These are phyloP conservation scores for Aspergillus sp. DNA, from an alignment of 2,329 filamentous ascomycete species.

Conservation along the genomic window DNA sequence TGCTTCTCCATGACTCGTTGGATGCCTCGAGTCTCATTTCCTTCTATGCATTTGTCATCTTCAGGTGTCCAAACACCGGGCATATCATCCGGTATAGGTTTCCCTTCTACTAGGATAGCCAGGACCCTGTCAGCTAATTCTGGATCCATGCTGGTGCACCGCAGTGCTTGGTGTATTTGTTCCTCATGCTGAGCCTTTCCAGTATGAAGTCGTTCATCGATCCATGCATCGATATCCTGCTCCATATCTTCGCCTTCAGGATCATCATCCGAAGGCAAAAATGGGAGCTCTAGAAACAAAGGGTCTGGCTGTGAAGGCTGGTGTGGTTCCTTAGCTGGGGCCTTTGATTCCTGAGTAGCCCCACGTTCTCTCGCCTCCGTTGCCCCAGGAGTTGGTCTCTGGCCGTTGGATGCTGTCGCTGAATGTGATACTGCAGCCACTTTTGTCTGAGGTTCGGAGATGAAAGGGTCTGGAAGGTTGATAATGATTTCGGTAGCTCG, in stretches of 20 bases:
- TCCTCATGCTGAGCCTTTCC: constrained; percentile 32
- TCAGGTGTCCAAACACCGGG: constrained; percentile 51
- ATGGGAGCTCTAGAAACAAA: constrained; percentile 34
- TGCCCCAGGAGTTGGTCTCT: neutral
- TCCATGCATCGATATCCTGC: constrained; percentile 43
- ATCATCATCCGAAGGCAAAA: constrained; percentile 25
- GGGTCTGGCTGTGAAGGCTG: constrained; percentile 18
- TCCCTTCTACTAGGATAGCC: constrained; percentile 30
- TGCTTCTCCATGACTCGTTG: constrained; percentile 46
- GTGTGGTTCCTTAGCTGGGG: constrained; percentile 8
- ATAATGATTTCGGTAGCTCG: neutral
- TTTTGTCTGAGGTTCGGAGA: neutral
- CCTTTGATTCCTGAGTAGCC: neutral
- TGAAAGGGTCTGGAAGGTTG: neutral
- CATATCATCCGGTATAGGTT: constrained; percentile 42
- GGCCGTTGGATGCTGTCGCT: neutral
- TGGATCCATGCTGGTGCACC: constrained; percentile 45
- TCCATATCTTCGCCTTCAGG: constrained; percentile 17
- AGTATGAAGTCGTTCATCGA: constrained; percentile 34
- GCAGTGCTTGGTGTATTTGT: constrained; percentile 37
- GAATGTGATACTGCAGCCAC: neutral
- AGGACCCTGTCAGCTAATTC: constrained; percentile 41
- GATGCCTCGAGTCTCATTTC: constrained; percentile 35
- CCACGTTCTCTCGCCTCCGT: neutral
- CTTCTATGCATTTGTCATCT: constrained; percentile 45